Evolutionary conservation across 495 filamentous ascomycete species (phyloP).

Genomic region (Cercophora samala): DNA sequence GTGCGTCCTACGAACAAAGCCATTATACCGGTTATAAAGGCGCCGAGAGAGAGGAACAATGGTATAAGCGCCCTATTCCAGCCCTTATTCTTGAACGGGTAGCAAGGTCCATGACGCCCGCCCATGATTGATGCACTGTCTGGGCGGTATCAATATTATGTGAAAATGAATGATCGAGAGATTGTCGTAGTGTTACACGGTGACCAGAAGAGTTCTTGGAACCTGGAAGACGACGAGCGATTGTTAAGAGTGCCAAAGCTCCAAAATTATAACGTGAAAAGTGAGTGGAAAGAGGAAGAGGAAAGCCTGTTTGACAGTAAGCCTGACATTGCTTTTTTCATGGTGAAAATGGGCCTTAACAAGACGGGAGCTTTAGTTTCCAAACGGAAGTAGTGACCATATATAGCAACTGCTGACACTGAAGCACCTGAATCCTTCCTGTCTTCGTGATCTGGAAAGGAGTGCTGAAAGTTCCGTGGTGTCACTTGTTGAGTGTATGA

Average conservation of each 20-base stretch:
- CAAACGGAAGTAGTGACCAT: not conserved
- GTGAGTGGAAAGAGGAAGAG: not conserved
- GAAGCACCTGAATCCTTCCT: too few species aligned
- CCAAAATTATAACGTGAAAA: not conserved
- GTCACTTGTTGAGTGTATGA: not conserved
- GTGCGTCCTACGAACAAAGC: not conserved
- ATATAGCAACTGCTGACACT: not conserved
- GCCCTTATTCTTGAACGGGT: not conserved
- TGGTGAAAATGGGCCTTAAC: not conserved
- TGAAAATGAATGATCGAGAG: not conserved
- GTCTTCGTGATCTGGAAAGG: too few species aligned
- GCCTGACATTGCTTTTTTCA: not conserved
- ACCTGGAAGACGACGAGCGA: too few species aligned
- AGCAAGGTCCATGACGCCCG: not conserved
- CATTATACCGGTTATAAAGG: not conserved
- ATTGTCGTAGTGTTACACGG: too few species aligned
- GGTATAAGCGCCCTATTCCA: not conserved
- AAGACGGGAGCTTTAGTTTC: not conserved
- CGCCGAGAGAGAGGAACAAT: not conserved
- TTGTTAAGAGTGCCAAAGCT: not conserved
- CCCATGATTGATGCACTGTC: not conserved
- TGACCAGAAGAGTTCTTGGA: too few species aligned
- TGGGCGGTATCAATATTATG: not conserved
- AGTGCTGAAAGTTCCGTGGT: not conserved
- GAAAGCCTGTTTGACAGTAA: not conserved